phyloP scores from a whole-genome alignment of 2,329 filamentous ascomycete genomes.

The Fusarium tjaetaba region DNA sequence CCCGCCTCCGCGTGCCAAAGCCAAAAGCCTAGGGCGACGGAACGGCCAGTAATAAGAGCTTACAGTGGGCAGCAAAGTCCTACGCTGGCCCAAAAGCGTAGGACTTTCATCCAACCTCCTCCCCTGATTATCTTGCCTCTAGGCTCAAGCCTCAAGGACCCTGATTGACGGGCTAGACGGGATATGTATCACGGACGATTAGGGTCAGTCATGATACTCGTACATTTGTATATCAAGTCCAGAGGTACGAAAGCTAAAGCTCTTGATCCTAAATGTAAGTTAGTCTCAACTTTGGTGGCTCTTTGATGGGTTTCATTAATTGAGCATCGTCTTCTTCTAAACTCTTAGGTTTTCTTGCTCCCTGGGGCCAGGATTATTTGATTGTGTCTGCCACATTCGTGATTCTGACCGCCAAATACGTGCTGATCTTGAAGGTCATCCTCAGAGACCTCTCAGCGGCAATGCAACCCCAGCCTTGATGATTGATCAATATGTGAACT shows the following conservation, averaged over 20 bases:
- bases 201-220: neutral
- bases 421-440: constrained; percentile 26
- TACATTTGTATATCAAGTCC: neutral
- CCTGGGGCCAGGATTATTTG: neutral
- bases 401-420: constrained; percentile 10
- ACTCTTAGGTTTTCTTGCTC: neutral
- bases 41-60: constrained; percentile 22
- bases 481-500: neutral
- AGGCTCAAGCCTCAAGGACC: neutral
- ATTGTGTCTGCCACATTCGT: neutral
- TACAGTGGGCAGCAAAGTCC: constrained; percentile 26
- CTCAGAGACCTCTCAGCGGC: neutral
- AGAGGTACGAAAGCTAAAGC: neutral
- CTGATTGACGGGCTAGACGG: constrained; percentile 11
- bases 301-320: neutral
- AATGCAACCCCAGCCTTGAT: neutral
- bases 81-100: constrained; percentile 26
- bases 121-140: neutral
- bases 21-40: constrained; percentile 11
- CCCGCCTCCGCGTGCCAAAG: constrained; percentile 24
- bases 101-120: constrained; percentile 28
- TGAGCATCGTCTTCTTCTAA: neutral
- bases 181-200: neutral
- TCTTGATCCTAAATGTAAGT: neutral
- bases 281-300: neutral